Conservation (phyloP, 371 early-diverging fungal species). For the Zychaea mexicana region DNA sequence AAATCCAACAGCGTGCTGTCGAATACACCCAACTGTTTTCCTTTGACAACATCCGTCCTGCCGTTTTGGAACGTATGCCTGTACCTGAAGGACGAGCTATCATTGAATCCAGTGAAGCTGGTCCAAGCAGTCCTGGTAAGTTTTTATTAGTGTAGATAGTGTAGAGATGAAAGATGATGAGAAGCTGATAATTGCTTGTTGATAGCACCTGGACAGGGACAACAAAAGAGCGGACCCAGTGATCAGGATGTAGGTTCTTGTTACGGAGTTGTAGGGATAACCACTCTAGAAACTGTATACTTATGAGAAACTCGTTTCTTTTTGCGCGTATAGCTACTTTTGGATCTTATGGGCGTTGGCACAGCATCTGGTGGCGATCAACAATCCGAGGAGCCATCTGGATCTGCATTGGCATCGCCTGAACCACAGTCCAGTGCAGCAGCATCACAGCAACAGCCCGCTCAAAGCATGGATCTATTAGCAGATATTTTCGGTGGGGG, state of each 20-base stretch:
- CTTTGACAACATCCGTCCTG: conserved; percentile 74
- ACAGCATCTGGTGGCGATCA: conserved; percentile 40
- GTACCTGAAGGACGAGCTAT: conserved; percentile 72
- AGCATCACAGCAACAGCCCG: conserved; percentile 29
- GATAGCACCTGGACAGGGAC: conserved; percentile 21
- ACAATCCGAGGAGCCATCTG: conserved; percentile 22
- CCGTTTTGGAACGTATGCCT: conserved; percentile 94
- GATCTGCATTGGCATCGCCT: conserved; percentile 34
- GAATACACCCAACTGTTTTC: conserved; percentile 87
- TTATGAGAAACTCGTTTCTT: background rate
- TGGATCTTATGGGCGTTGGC: conserved; percentile 85
- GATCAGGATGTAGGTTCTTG: conserved; percentile 56
- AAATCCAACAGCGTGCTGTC: conserved; percentile 92
- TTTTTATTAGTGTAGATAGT: background rate
- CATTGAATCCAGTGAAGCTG: conserved; percentile 23
- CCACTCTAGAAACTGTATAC: background rate
- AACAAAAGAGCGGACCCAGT: conserved; percentile 50
- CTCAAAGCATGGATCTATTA: conserved; percentile 68
- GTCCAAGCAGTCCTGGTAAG: conserved; percentile 34
- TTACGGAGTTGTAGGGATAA: background rate
- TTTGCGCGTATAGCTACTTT: conserved; percentile 52
- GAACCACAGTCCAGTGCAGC: conserved; percentile 23
- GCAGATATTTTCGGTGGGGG: conserved; percentile 79
- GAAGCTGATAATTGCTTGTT: conserved; percentile 14
- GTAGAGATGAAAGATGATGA: background rate